A percentile compares a stretch with the other conserved stretches of the same genome.
These are phyloP conservation scores for Cercospora citrullina DNA, from an alignment of 2,329 filamentous ascomycete genomes.

Conservation along the genomic window DNA sequence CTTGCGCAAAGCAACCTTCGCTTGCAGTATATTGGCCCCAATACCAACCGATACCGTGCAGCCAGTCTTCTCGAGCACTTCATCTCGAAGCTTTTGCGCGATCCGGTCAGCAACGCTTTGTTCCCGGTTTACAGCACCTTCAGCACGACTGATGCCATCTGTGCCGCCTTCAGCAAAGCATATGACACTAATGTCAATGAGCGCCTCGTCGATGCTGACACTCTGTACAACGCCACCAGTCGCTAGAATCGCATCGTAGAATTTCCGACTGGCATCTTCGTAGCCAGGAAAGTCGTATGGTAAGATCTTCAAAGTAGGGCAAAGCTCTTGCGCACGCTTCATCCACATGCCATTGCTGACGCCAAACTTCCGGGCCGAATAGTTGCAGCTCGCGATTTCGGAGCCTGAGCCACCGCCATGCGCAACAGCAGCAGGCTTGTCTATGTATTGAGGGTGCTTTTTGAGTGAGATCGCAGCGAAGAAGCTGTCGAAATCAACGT, in stretches of 20 bases:
- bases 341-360: slow-evolving; percentile 99
- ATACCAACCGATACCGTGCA: slow-evolving; percentile 93
- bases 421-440: slow-evolving; percentile 84
- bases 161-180: slow-evolving; percentile 67
- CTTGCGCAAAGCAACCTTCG: slow-evolving; percentile 84
- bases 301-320: slow-evolving; percentile 82
- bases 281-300: slow-evolving; percentile 95
- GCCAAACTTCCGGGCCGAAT: slow-evolving; percentile 79
- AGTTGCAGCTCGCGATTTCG: slow-evolving; percentile 97
- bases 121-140: slow-evolving; percentile 72
- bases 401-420: slow-evolving; percentile 83
- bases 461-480: slow-evolving; percentile 91
- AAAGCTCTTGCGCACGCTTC: slow-evolving; percentile 81
- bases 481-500: slow-evolving; percentile 98
- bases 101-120: slow-evolving; percentile 76
- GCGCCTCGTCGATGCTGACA: slow-evolving; percentile 92
- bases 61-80: slow-evolving; percentile 71
- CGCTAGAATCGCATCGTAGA: slow-evolving; percentile 81
- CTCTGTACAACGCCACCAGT: slow-evolving; percentile 86
- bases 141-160: slow-evolving; percentile 63
- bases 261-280: slow-evolving; percentile 82
- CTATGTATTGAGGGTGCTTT: slow-evolving; percentile 69
- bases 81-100: slow-evolving; percentile 64
- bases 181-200: slow-evolving; percentile 76
- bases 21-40: slow-evolving; percentile 83